A percentile compares a stretch with the other conserved stretches of the same genome.
These are phyloP conservation scores for Vitellaria paradoxa DNA, from an alignment of 179 eudicot genomes.

Conservation along the genomic window DNA sequence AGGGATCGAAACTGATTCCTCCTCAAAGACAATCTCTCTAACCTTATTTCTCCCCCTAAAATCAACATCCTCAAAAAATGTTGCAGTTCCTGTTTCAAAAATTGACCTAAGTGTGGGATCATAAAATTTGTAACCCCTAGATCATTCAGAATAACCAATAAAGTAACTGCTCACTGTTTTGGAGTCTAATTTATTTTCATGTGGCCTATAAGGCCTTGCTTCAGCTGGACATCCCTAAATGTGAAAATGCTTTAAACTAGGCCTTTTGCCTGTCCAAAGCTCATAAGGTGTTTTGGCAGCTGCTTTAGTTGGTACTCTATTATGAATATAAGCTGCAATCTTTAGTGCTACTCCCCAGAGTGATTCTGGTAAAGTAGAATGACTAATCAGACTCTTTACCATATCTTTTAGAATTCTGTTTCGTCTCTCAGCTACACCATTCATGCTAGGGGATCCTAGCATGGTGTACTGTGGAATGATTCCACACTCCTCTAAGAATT, in stretches of 20 bases:
- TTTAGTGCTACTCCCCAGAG: not conserved
- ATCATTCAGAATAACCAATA: not conserved
- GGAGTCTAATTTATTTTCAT: not conserved
- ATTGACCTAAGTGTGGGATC: not conserved
- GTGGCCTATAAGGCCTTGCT: not conserved
- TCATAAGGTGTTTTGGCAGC: conserved; percentile 1
- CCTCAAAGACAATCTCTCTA: not conserved
- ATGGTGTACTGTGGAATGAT: not conserved
- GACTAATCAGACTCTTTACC: not conserved
- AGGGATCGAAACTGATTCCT: not conserved
- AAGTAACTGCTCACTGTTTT: not conserved
- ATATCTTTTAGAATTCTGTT: not conserved
- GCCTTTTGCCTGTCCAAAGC: not conserved
- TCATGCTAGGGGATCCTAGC: not conserved
- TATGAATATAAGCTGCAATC: not conserved
- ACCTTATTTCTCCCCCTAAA: not conserved
- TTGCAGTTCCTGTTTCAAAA: not conserved
- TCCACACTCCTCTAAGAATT: not conserved
- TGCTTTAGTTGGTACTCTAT: not conserved
- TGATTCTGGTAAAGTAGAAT: not conserved
- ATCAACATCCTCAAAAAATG: conserved; percentile 2
- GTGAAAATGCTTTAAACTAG: conserved; percentile 5
- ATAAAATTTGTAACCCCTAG: not conserved
- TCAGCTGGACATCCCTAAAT: conserved; percentile 7
- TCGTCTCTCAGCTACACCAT: not conserved